phyloP scores from a whole-genome alignment of 2,329 filamentous ascomycete genomes.

The Hymenoscyphus infarciens region DNA sequence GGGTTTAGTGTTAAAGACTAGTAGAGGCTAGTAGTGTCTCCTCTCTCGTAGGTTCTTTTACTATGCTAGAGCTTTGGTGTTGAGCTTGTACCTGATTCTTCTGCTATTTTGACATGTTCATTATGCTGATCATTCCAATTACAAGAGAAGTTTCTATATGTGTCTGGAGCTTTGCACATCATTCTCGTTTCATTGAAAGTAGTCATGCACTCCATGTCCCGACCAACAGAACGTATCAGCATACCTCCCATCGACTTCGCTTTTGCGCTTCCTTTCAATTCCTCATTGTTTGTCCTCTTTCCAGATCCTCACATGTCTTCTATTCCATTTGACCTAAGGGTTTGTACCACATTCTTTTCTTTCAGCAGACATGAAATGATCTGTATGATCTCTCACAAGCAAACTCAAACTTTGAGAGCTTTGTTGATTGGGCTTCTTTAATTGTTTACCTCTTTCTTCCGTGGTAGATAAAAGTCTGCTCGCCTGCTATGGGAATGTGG shows the following conservation, averaged over 20 bases:
- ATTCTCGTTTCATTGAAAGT: not conserved
- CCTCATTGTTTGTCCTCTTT: not conserved
- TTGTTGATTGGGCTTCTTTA: not conserved
- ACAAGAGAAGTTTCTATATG: not conserved
- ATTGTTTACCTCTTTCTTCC: not conserved
- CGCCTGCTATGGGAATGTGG: too few relatives aligned
- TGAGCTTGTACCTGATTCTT: too few relatives aligned
- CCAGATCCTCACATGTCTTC: not conserved
- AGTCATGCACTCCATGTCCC: not conserved
- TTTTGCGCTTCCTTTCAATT: not conserved
- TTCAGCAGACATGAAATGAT: not conserved
- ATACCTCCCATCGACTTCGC: not conserved
- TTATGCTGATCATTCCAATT: too few relatives aligned
- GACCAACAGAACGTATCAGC: not conserved
- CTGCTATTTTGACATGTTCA: too few relatives aligned
- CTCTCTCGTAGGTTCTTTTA: too few relatives aligned
- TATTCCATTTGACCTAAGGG: not conserved
- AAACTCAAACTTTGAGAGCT: not conserved
- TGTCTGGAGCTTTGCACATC: not conserved
- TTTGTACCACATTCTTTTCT: not conserved
- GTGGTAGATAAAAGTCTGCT: too few relatives aligned
- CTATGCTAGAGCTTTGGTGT: too few relatives aligned
- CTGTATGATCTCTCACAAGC: not conserved
- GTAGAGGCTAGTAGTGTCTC: too few relatives aligned
- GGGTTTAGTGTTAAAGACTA: too few relatives aligned